These are phyloP conservation scores for Priceomyces medius DNA, from an alignment of 805 yeast species.

Conservation along the genomic window DNA sequence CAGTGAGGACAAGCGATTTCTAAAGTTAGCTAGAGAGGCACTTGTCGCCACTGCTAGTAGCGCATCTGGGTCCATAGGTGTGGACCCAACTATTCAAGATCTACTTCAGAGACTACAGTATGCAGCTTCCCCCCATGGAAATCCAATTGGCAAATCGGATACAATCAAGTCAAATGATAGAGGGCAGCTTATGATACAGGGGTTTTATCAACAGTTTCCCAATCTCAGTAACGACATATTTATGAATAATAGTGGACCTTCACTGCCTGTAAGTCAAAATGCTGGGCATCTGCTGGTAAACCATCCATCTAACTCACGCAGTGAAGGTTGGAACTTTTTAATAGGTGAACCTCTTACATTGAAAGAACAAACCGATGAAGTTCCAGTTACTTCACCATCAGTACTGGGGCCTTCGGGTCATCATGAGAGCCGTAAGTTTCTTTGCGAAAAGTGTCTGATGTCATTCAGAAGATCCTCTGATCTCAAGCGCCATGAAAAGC, in stretches of 20 bases:
- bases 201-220: slow-evolving; percentile 42
- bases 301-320: slow-evolving; percentile 14
- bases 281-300: slow-evolving; percentile 2
- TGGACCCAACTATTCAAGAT: slow-evolving; percentile 64
- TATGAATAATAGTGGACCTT: slow-evolving; percentile 10
- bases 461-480: slow-evolving; percentile 68
- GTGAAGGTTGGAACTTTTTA: slow-evolving; percentile 34
- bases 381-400: neutral
- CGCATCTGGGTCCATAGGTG: slow-evolving; percentile 30
- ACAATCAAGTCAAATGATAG: slow-evolving; percentile 35
- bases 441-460: slow-evolving; percentile 60
- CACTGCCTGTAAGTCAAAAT: neutral
- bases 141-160: slow-evolving; percentile 37
- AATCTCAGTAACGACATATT: slow-evolving; percentile 43
- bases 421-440: slow-evolving; percentile 38
- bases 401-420: neutral
- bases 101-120: slow-evolving; percentile 59
- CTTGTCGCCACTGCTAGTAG: slow-evolving; percentile 50
- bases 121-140: slow-evolving; percentile 59
- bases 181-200: slow-evolving; percentile 44
- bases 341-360: slow-evolving; percentile 20
- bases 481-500: slow-evolving; percentile 72
- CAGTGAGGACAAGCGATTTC: slow-evolving; percentile 53
- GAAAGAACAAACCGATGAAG: neutral
- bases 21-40: slow-evolving; percentile 62